These are phyloP conservation scores for Cutaneotrichosporon spelunceum DNA, from an alignment of 1,284 basidiomycete species.

Conservation along the genomic window DNA sequence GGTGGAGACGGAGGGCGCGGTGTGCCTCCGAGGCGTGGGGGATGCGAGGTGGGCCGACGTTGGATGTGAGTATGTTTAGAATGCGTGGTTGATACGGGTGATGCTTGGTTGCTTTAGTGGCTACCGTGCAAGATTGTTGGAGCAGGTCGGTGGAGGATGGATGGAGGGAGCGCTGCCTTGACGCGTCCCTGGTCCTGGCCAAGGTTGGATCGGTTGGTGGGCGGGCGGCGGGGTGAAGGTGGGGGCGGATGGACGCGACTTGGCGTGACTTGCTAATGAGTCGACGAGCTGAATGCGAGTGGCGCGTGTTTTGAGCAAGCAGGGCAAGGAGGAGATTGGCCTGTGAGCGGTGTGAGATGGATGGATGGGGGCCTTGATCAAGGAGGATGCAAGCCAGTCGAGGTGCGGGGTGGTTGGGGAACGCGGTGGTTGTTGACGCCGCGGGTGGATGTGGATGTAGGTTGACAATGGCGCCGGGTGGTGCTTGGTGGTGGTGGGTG, in stretches of 20 bases:
- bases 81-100: not conserved
- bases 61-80: not conserved
- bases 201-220: not conserved
- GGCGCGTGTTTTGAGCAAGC: too few species aligned
- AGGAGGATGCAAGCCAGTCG: too few species aligned
- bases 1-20: not conserved
- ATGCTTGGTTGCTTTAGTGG: not conserved
- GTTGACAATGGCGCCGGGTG: too few species aligned
- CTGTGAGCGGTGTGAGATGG: too few species aligned
- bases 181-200: constrained; percentile 1
- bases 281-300: not conserved
- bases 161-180: constrained; percentile 1
- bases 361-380: too few species aligned
- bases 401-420: too few species aligned
- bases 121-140: not conserved
- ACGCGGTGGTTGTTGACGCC: too few species aligned
- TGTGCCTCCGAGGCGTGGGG: not conserved
- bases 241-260: constrained; percentile 5
- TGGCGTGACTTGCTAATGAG: not conserved
- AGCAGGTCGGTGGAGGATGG: not conserved
- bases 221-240: too few species aligned
- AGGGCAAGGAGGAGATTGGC: too few species aligned
- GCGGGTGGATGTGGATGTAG: too few species aligned
- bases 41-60: too few species aligned
- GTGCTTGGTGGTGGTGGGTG: too few species aligned